Percentiles rank a stretch among this genome's conserved stretches.
Conservation (phyloP, 225 moss, liverwort and hornwort species). For the Neckera pumila region DNA sequence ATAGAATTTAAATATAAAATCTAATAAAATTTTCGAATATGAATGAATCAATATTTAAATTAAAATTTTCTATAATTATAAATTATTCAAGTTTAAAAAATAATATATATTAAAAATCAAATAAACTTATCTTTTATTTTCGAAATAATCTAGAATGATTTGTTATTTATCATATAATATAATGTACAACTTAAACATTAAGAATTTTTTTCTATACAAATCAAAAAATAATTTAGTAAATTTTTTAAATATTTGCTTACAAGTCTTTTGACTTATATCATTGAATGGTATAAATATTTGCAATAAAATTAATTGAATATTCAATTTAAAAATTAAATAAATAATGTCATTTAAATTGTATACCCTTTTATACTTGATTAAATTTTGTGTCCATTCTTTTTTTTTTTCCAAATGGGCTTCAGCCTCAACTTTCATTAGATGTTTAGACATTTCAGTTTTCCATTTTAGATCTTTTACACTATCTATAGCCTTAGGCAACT, state of each 20-base stretch:
- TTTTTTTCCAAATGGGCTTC: constrained; percentile 32
- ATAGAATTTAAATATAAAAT: too few relatives aligned
- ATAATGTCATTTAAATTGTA: background rate
- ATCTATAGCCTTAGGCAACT: constrained; percentile 15
- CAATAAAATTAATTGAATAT: background rate
- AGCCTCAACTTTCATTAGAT: constrained; percentile 33
- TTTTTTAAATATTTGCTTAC: background rate
- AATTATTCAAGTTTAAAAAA: too few relatives aligned
- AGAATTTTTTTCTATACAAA: background rate
- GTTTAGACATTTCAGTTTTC: constrained; percentile 17
- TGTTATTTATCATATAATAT: too few relatives aligned
- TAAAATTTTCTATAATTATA: background rate
- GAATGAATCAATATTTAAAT: background rate
- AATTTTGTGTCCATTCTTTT: constrained; percentile 51
- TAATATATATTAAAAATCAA: background rate
- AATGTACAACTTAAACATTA: background rate
- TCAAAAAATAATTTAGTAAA: too few relatives aligned
- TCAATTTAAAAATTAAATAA: too few relatives aligned
- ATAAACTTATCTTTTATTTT: too few relatives aligned
- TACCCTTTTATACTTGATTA: constrained; percentile 40
- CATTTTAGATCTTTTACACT: constrained; percentile 38
- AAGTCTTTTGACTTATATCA: background rate
- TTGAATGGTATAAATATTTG: background rate
- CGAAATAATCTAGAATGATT: background rate
- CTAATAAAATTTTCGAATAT: background rate